These are phyloP conservation scores for Buddleja alternifolia DNA, from an alignment of 257 asterid species.

Conservation along the genomic window DNA sequence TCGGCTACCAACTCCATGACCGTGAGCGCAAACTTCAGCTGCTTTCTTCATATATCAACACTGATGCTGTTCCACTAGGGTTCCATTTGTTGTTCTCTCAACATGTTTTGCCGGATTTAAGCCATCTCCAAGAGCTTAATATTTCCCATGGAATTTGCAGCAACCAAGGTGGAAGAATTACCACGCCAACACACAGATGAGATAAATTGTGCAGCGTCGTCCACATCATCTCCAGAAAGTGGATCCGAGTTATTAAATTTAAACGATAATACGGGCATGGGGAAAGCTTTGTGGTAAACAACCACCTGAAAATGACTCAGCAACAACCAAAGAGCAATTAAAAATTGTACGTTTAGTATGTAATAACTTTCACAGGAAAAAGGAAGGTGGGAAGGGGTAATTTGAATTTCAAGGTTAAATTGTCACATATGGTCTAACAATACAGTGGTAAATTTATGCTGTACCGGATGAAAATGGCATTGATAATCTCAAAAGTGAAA, in stretches of 20 bases:
- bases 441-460: neutral
- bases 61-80: too few relatives aligned
- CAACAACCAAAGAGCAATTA: neutral
- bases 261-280: slow-evolving; percentile 82
- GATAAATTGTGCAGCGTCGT: slow-evolving; percentile 78
- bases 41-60: neutral
- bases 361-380: too few relatives aligned
- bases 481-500: neutral
- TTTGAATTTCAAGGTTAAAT: neutral
- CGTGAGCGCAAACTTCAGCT: slow-evolving; percentile 1
- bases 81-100: too few relatives aligned
- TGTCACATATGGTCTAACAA: too few relatives aligned
- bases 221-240: slow-evolving; percentile 69
- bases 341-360: too few relatives aligned
- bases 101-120: slow-evolving; percentile 29
- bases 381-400: too few relatives aligned
- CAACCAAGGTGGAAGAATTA: slow-evolving; percentile 83
- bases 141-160: slow-evolving; percentile 95
- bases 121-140: slow-evolving; percentile 94
- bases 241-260: slow-evolving; percentile 75
- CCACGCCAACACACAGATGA: slow-evolving; percentile 97
- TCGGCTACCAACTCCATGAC: too few relatives aligned
- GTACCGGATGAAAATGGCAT: neutral
- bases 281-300: slow-evolving; percentile 87
- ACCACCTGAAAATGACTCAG: slow-evolving; percentile 55